Evolutionary conservation across 257 asterid genomes (phyloP).

Genomic region (Misopates orontium): DNA sequence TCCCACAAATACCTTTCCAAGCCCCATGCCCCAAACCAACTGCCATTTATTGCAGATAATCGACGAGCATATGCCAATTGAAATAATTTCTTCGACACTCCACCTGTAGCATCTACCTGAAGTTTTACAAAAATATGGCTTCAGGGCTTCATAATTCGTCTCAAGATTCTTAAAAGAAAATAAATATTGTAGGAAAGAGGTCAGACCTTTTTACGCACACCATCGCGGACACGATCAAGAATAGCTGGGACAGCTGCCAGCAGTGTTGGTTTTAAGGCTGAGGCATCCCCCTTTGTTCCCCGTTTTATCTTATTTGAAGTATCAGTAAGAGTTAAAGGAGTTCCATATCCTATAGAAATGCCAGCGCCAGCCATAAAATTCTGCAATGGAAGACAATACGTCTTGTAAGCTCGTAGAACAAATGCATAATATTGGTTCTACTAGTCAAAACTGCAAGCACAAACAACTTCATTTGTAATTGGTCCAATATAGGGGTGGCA

Average conservation of each 20-base stretch:
- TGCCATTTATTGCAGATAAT: constrained; percentile 79
- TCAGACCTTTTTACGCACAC: constrained; percentile 89
- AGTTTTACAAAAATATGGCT: constrained; percentile 25
- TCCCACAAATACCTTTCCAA: constrained; percentile 84
- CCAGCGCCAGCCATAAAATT: constrained; percentile 76
- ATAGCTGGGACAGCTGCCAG: constrained; percentile 98
- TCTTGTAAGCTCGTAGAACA: constrained; percentile 4
- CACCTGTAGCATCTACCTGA: constrained; percentile 89
- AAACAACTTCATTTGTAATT: background rate
- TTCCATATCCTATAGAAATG: constrained; percentile 92
- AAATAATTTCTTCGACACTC: constrained; percentile 79
- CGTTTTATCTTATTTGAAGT: constrained; percentile 89
- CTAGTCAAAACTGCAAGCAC: constrained; percentile 14
- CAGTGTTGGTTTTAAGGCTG: constrained; percentile 73
- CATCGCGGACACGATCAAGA: constrained; percentile 97
- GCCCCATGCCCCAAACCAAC: constrained; percentile 99
- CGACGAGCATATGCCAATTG: constrained; percentile 87
- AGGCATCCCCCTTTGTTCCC: constrained; percentile 96
- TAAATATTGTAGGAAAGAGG: constrained; percentile 11
- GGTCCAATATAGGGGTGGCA: background rate
- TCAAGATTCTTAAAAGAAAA: background rate
- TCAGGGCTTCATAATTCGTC: constrained; percentile 18
- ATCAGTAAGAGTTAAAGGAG: constrained; percentile 95
- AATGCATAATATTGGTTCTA: constrained; percentile 7
- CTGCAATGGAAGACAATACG: constrained; percentile 42